A percentile compares a stretch with the other conserved stretches of the same genome.
Conservation (phyloP, 176 grass and related monocot genomes). For the Ensete glaucum region DNA sequence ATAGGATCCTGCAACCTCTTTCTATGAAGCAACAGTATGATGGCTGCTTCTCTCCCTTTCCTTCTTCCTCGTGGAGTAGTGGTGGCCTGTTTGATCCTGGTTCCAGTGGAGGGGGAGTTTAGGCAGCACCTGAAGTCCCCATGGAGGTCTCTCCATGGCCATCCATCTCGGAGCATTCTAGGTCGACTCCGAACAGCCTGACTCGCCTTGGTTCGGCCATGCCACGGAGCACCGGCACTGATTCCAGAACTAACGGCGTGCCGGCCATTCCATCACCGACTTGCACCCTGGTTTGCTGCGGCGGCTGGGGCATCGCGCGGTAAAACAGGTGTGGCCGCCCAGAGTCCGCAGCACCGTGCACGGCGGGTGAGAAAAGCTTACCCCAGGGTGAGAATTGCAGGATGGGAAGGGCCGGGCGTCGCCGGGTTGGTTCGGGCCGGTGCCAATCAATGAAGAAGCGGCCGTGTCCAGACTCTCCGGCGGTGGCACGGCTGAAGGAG, state of each 20-base stretch:
- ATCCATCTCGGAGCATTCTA: slow-evolving; percentile 32
- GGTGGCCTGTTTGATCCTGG: no score
- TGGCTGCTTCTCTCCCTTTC: no score
- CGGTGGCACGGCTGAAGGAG: slow-evolving; percentile 36
- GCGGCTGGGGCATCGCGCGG: not conserved
- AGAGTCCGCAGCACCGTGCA: not conserved
- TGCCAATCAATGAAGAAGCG: slow-evolving; percentile 80
- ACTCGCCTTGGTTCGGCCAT: slow-evolving; percentile 37
- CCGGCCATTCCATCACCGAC: not conserved
- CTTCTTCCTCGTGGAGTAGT: no score
- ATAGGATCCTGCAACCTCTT: no score
- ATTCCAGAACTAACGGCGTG: slow-evolving; percentile 47
- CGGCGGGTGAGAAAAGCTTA: not conserved
- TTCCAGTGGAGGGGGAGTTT: no score
- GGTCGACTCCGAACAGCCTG: slow-evolving; percentile 77
- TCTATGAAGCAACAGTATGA: no score
- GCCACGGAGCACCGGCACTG: slow-evolving; percentile 35
- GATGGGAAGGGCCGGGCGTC: not conserved
- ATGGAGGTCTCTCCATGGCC: not conserved
- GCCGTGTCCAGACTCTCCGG: slow-evolving; percentile 23
- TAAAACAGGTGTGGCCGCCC: not conserved
- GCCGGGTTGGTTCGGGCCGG: slow-evolving; percentile 19
- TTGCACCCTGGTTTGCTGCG: slow-evolving; percentile 35
- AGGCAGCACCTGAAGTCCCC: no score
- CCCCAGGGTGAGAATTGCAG: slow-evolving; percentile 22